Evolutionary conservation across 2,329 filamentous ascomycete species (phyloP).

Genomic region (Trichoderma pleuroti): DNA sequence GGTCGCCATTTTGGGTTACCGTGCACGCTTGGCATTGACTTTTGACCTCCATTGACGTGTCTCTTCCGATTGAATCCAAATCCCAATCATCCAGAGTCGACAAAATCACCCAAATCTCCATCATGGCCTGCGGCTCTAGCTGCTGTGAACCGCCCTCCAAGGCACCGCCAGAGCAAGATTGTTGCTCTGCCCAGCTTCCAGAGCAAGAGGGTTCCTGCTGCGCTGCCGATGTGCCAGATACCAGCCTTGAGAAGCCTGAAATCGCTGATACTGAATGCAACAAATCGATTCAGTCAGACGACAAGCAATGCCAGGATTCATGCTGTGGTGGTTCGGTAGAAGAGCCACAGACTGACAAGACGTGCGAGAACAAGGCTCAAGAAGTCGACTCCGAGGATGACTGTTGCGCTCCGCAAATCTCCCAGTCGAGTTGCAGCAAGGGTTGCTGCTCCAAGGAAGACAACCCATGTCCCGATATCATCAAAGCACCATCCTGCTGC

Average conservation of each 20-base stretch:
- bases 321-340: neutral
- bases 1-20: neutral
- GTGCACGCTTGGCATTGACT: neutral
- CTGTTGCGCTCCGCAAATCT: neutral
- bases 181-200: neutral
- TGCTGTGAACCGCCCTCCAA: neutral
- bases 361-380: neutral
- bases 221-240: neutral
- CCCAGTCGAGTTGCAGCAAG: neutral
- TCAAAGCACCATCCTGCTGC: conserved; percentile 35
- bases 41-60: neutral
- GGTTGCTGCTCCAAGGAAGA: neutral
- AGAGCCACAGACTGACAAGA: neutral
- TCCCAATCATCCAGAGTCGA: neutral
- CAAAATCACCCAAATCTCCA: neutral
- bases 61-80: neutral
- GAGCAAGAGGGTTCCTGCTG: neutral
- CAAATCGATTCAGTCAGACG: neutral
- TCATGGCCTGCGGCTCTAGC: neutral
- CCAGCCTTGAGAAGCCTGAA: no score
- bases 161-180: neutral
- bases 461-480: neutral
- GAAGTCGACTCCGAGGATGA: neutral
- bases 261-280: neutral
- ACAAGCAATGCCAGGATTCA: neutral